Evolutionary conservation across 768 basidiomycete genomes (phyloP), one percentile per base, ranked within the genome.

Genomic region (Tylopilus plumbeoviolaceoides): DNA sequence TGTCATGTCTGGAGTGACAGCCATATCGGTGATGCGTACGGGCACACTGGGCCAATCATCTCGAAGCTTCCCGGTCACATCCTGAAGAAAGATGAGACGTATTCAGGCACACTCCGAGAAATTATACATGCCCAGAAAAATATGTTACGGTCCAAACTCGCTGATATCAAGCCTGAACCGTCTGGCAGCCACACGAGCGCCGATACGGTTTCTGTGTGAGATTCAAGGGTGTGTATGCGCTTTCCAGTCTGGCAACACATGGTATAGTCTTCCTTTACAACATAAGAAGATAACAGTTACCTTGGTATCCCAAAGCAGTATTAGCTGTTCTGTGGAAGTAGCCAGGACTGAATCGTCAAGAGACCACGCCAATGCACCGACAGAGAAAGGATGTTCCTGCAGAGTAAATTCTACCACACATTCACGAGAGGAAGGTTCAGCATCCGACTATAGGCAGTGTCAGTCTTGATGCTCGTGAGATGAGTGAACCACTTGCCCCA

Each of bases 331-430:
- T 21, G 91, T 78, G 38, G 87, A 85, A 7, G 92, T 93, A 41
- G 97, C 77, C 54, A 99, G 74, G 57, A 89, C 77, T 18, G 81
- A 73, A 63, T 95, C 93, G 62, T 98, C 92, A 47, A 87, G 77
- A 25, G 97, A 98, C 95, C 95, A 99, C 1, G 93, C 85, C 53
- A 99, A 72, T 60, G 84, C 87, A 42, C 85, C 85, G 4, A 98
- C 85, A 9, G 84, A 66, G 64, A 87, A 87, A 25, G 77, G 75
- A 67, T 97, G 94, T n/a, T 87, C 91, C 36, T 79, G 73, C 48
- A 98, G 71, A 27, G 79, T 79, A 54, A 74, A 74, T 57, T 83
- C 78, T 44, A 76, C 75, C 31, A 70, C 73, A 78, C 84, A 86
- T 63, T 83, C 85, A 60, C 81, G 77, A 46, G 75, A 72, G 48